Evolutionary conservation across 1,139 yeast genomes (phyloP).

Genomic region (Candida labiduridarum): DNA sequence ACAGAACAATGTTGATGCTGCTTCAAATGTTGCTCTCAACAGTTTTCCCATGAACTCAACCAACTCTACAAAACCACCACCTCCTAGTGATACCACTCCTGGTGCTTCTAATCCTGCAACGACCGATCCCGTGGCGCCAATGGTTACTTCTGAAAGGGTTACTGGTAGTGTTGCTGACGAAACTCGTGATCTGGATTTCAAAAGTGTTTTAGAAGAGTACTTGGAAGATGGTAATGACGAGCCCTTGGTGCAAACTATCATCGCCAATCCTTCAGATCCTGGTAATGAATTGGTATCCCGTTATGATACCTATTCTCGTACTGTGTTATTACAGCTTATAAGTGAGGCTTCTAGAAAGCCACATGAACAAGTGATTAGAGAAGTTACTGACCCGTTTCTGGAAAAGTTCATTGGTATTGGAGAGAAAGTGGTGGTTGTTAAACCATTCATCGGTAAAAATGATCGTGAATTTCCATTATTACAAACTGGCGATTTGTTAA

Average conservation of each 20-base stretch:
- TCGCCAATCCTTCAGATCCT: conserved; percentile 19
- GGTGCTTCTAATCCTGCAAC: not conserved
- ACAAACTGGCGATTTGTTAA: conserved; percentile 37
- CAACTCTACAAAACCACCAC: not conserved
- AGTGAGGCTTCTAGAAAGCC: conserved; percentile 19
- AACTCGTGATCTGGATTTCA: conserved; percentile 19
- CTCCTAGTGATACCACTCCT: not conserved
- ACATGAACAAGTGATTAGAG: conserved; percentile 19
- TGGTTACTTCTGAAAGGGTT: not conserved
- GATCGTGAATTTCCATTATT: conserved; percentile 28
- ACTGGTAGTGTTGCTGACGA: not conserved
- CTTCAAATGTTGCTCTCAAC: conserved; percentile 17
- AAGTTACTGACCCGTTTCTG: conserved; percentile 36
- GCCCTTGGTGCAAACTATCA: conserved; percentile 16
- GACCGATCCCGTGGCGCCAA: not conserved
- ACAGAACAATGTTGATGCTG: conserved; percentile 6
- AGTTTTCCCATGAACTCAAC: conserved; percentile 17
- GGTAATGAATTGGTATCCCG: conserved; percentile 15
- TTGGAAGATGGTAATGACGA: conserved; percentile 14
- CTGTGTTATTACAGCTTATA: conserved; percentile 31
- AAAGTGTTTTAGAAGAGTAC: conserved; percentile 21
- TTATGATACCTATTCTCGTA: conserved; percentile 30
- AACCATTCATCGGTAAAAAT: conserved; percentile 28
- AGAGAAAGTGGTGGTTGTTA: conserved; percentile 39
- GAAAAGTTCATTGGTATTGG: conserved; percentile 30